A percentile compares a stretch with the other conserved stretches of the same genome.
Evolutionary conservation across 441 rosid species (phyloP).

Genomic region (Syzygium malaccense): DNA sequence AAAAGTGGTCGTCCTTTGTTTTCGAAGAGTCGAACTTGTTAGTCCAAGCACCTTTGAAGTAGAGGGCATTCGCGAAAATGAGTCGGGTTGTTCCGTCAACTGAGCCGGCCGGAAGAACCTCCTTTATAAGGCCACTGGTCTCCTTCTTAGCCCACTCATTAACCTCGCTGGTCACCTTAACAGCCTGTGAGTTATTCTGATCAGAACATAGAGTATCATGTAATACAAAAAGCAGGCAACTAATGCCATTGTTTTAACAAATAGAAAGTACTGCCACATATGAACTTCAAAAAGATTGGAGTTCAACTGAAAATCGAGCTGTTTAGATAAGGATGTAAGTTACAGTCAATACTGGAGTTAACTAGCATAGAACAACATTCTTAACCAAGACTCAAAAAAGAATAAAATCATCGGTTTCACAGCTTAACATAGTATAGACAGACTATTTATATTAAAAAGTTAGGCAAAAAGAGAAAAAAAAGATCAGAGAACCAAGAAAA

Average conservation of each 20-base stretch:
- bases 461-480: not conserved
- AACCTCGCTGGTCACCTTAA: slow-evolving; percentile 47
- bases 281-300: not conserved
- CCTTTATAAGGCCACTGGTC: slow-evolving; percentile 60
- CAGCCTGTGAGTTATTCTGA: slow-evolving; percentile 36
- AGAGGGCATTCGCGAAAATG: slow-evolving; percentile 66
- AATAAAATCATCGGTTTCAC: not conserved
- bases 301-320: not conserved
- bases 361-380: not conserved
- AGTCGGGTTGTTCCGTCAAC: slow-evolving; percentile 47
- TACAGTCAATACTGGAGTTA: not conserved
- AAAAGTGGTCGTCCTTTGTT: slow-evolving; percentile 52
- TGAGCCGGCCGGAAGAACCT: slow-evolving; percentile 63
- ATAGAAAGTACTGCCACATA: not conserved
- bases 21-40: slow-evolving; percentile 49
- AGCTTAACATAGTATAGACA: not conserved
- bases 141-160: slow-evolving; percentile 76
- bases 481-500: not conserved
- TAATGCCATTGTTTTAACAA: not conserved
- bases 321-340: not conserved
- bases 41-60: slow-evolving; percentile 82
- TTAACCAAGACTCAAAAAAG: not conserved
- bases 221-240: not conserved
- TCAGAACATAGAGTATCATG: not conserved
- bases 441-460: not conserved